These are phyloP conservation scores for Pugionium dolabratum DNA, from an alignment of 345 rosid genomes.

Conservation along the genomic window DNA sequence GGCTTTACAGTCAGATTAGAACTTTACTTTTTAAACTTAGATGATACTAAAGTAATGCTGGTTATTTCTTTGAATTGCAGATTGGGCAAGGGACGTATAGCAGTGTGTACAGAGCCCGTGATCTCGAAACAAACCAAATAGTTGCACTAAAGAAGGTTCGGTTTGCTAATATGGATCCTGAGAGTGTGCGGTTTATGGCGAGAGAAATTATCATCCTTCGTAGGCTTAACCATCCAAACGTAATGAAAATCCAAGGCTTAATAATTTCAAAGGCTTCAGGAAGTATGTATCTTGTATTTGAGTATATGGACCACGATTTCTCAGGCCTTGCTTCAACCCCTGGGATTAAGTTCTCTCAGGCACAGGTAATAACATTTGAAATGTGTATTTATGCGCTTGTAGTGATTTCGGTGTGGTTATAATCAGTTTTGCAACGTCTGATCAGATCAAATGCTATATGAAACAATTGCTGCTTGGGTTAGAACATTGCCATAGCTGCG, in stretches of 20 bases:
- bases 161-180: slow-evolving; percentile 72
- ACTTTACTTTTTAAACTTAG: slow-evolving; percentile 9
- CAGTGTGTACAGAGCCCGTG: slow-evolving; percentile 73
- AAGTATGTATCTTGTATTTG: slow-evolving; percentile 65
- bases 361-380: slow-evolving; percentile 48
- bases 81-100: slow-evolving; percentile 85
- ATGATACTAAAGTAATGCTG: not conserved
- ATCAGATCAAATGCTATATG: slow-evolving; percentile 70
- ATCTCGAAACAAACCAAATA: slow-evolving; percentile 59
- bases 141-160: slow-evolving; percentile 75
- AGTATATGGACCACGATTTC: slow-evolving; percentile 79
- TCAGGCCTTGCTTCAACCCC: slow-evolving; percentile 60
- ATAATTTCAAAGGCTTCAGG: slow-evolving; percentile 61
- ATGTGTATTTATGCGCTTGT: slow-evolving; percentile 5
- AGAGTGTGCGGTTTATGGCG: slow-evolving; percentile 74
- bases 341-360: slow-evolving; percentile 56
- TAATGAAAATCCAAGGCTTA: slow-evolving; percentile 70
- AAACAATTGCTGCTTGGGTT: slow-evolving; percentile 64
- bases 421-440: slow-evolving; percentile 4
- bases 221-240: slow-evolving; percentile 67
- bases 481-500: slow-evolving; percentile 65
- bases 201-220: slow-evolving; percentile 68
- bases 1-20: not conserved
- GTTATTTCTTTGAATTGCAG: slow-evolving; percentile 38
- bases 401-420: not conserved